These are phyloP conservation scores for Kazachstania viticola DNA, from an alignment of 805 yeast species.

Conservation along the genomic window DNA sequence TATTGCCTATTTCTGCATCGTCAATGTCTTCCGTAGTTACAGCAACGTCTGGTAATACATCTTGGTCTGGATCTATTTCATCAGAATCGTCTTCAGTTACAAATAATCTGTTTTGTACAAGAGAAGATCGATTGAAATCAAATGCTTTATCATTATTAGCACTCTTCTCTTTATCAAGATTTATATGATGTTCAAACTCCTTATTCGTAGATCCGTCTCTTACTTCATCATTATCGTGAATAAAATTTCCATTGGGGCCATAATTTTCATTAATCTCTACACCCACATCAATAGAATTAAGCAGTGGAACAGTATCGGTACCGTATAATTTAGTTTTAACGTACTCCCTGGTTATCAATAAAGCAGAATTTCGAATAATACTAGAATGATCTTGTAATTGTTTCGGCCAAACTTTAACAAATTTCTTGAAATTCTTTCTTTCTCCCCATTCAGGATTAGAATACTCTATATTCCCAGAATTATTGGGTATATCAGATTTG, in stretches of 20 bases:
- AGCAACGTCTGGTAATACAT: neutral
- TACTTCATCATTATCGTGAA: neutral
- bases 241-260: too few relatives aligned
- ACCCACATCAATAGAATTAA: conserved; percentile 1
- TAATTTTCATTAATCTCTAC: neutral
- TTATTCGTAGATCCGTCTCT: neutral
- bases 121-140: too few relatives aligned
- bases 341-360: conserved; percentile 25
- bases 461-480: neutral
- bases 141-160: neutral
- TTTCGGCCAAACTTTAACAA: conserved; percentile 25
- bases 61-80: neutral
- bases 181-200: too few relatives aligned
- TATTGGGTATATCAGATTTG: neutral
- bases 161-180: neutral
- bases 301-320: too few relatives aligned
- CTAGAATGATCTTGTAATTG: conserved; percentile 2
- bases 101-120: neutral
- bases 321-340: conserved; percentile 21
- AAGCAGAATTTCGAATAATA: conserved; percentile 13
- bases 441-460: conserved; percentile 17
- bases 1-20: too few relatives aligned
- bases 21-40: conserved; percentile 1
- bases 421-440: conserved; percentile 32
- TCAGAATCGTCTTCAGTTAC: conserved; percentile 1